Base-by-base conservation (phyloP, 192 early-diverging fungal species). In the Umbelopsis sp. region DNA sequence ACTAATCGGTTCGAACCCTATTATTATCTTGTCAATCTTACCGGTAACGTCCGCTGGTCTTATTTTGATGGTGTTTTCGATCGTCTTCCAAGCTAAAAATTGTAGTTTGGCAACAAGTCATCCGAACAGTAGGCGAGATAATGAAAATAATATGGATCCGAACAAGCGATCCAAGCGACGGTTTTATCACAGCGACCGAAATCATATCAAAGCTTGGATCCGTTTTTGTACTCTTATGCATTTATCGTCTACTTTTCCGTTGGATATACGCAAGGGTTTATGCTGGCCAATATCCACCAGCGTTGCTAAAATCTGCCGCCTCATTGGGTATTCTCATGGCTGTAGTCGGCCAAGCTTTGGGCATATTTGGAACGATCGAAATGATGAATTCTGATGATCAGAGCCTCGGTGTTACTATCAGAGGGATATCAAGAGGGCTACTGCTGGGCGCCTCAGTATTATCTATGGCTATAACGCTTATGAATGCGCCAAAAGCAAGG, bases 91-190 rank as follows among this genome's bases (percentile, higher is more conserved):
- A 16, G 33, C 55, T 35, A 61, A 35, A 15, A 16, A 25, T 23
- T 23, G n/a, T 53, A 25, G 3, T 58, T 41, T 41, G 7, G 10
- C 0, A 41, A 41, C 0, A 1, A 61, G 55, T 61, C 15, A n/a
- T 61, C 25, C 25, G 55, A 37, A 35, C 55, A 33, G 27, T 35
- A 0, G 25, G 23, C 2, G 55, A 61, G 33, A 33, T 61, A 27
- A 61, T 61, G 55, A 27, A 35, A 61, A 61, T 61, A 1, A 30
- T 61, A 13, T 61, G 55, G 55, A 61, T 30, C 16, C 55, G 18
- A 13, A 61, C 25, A 6, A 30, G 16, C 27, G 12, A 61, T 35
- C 55, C 55, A 13, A 61, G 27, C 13, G 10, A 30, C 16, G 33
- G 15, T 7, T 61, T 61, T 61, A 61, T 61, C 30, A 30, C 30